Conservation (phyloP, 2,329 filamentous ascomycete species). For the Aureobasidium melanogenum region DNA sequence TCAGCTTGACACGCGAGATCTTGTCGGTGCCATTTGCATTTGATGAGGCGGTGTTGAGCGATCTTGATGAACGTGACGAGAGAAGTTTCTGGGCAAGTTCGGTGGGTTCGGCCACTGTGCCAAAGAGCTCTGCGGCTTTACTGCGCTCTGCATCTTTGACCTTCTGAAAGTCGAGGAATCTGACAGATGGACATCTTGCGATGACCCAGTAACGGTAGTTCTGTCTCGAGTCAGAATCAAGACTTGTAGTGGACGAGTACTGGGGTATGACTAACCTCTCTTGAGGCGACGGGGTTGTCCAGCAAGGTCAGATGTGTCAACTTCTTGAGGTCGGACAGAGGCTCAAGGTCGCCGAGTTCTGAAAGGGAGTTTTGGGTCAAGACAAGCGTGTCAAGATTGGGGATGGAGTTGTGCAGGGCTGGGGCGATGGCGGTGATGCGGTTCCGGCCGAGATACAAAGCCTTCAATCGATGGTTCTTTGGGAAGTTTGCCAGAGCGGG, state of each 20-base stretch:
- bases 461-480: slow-evolving; percentile 76
- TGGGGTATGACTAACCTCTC: slow-evolving; percentile 60
- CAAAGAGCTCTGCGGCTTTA: slow-evolving; percentile 73
- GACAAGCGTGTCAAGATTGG: slow-evolving; percentile 72
- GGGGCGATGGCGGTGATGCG: slow-evolving; percentile 75
- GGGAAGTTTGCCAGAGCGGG: slow-evolving; percentile 85
- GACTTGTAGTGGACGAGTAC: background rate
- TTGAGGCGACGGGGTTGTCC: slow-evolving; percentile 85
- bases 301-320: slow-evolving; percentile 73
- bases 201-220: slow-evolving; percentile 89
- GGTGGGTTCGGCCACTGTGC: slow-evolving; percentile 61
- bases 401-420: slow-evolving; percentile 63
- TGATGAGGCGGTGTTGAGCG: slow-evolving; percentile 41
- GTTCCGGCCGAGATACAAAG: slow-evolving; percentile 83
- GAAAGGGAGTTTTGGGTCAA: slow-evolving; percentile 72
- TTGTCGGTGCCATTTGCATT: slow-evolving; percentile 30
- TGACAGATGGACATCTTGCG: slow-evolving; percentile 73
- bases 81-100: slow-evolving; percentile 76
- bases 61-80: slow-evolving; percentile 70
- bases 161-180: slow-evolving; percentile 88
- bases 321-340: slow-evolving; percentile 57
- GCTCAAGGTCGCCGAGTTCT: slow-evolving; percentile 81
- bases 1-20: slow-evolving; percentile 46
- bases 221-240: slow-evolving; percentile 36
- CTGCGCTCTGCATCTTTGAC: slow-evolving; percentile 79